Base-by-base conservation (phyloP, 345 rosid species). In the Microcos paniculata region DNA sequence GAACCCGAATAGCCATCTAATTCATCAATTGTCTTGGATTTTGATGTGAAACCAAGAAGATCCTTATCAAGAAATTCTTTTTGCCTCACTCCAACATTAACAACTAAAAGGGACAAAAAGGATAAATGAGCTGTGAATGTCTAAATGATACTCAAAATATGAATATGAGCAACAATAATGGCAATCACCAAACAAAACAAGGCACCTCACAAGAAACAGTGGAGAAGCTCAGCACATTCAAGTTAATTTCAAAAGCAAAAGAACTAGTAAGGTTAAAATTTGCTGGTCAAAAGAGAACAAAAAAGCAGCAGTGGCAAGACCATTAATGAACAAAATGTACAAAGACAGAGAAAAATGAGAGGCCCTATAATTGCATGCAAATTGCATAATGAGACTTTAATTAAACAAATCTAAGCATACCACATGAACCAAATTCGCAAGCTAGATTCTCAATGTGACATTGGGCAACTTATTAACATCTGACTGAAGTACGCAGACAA, bases 1-100 rank as follows among this genome's bases (percentile, higher is more conserved):
- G 86, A 85, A 89, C 79, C 77, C 55, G 51, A 70, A 72, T 62
- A 70, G 78, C 78, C 78, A 81, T 62, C 51, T 15, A 76, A 15
- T 40, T 21, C 24, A 42, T 2, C 62, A 63, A 71, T 30, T 38
- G 28, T 52, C 76, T 65, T 57, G 40, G 68, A 58, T 62, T 49
- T 42, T 6, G 26, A 62, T 28, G 30, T 62, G 55, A 49, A 58
- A 51, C 69, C 72, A 43, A 63, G 67, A 62, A 58, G 45, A 72
- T 63, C 71, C 78, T 58, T 57, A 15, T 43, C 46, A 73, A 61
- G 40, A 58, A 63, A 56, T 28, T 40, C 30, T 30, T 46, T 40
- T 49, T 11, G 55, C n/a, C 53, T 8, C 40, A 64, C 43, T 66
- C 63, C 53, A 3, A 53, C 16, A 61, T 58, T 51, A 75, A 62